Percentiles rank a stretch among this genome's conserved stretches.
Evolutionary conservation across 1,139 yeast species (phyloP).

Genomic region (Kodamaea plutei): DNA sequence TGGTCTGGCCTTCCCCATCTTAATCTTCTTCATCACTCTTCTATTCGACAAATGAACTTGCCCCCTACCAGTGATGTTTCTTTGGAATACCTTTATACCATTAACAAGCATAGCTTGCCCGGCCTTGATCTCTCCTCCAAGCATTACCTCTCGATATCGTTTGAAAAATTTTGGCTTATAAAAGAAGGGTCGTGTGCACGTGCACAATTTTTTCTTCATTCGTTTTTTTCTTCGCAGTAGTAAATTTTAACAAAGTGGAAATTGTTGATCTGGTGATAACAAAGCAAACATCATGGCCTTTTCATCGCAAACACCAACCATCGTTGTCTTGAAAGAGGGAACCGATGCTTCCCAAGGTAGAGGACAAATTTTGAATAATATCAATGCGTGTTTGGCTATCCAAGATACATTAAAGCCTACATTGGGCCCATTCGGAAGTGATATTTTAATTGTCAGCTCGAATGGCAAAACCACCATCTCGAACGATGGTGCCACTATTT

Average conservation of each 20-base stretch:
- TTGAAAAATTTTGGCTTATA: constrained; percentile 4
- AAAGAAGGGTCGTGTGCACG: constrained; percentile 7
- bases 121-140: not conserved
- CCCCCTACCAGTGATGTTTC: constrained; percentile 26
- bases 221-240: constrained; percentile 3
- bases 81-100: constrained; percentile 17
- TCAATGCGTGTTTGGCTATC: constrained; percentile 94
- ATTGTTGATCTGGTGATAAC: constrained; percentile 5
- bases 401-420: constrained; percentile 95
- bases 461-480: constrained; percentile 90
- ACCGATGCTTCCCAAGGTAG: constrained; percentile 95
- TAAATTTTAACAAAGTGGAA: too few relatives aligned
- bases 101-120: too few relatives aligned
- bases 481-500: constrained; percentile 96
- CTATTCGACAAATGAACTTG: constrained; percentile 40
- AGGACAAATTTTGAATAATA: constrained; percentile 91
- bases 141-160: too few relatives aligned
- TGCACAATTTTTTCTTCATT: constrained; percentile 1
- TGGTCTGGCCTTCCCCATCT: constrained; percentile 82
- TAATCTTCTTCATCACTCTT: constrained; percentile 53
- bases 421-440: constrained; percentile 96
- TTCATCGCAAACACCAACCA: constrained; percentile 91
- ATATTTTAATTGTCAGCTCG: constrained; percentile 78
- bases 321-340: constrained; percentile 95
- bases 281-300: constrained; percentile 61